Base-by-base conservation (phyloP, 106 monocot species). In the Allium sativum region DNA sequence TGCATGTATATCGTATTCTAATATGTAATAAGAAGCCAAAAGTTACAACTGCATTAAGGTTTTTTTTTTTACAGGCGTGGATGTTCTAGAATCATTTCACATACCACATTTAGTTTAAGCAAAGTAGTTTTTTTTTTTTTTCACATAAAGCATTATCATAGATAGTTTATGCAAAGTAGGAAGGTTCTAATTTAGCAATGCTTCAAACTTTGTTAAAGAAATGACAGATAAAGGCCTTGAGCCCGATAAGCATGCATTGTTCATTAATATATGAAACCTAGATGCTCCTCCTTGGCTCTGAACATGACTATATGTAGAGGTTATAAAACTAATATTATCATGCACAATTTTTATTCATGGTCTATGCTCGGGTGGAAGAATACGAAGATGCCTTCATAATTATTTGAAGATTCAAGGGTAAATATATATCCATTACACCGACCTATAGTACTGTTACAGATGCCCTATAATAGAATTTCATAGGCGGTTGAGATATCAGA, bases 331-430 rank as follows among this genome's bases (percentile, higher is more conserved):
- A 91, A 92, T 74, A 66, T 85, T 31, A 60, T 76, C 44, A 65
- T 81, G 65, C 73, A 92, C 58, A 92, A 98, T 91, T 68, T 67
- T 91, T 40, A 91, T 98, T 21, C 80, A 74, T 64, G 90, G 96
- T 47, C 85, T 98, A 52, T 91, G 87, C 58, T 66, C 66, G 40
- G 69, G 62, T 41, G 79, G 91, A 59, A 84, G 78, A 77, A 69
- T 78, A 22, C 63, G 80, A 58, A 51, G 62, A 84, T 66, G 88
- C 91, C 6, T 64, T 88, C 64, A 13, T 65, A 58, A 92, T 54
- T 70, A 47, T 58, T 69, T 65, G 18, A 67, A 76, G 60, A 88
- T 98, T 85, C n/a, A 82, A 72, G 65, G 57, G 41, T 16, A 77
- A 70, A 65, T 72, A 77, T 40, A 79, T 75, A 61, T 48, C 55